Conservation (phyloP, 768 basidiomycete species). For the Amanita phalloides region DNA sequence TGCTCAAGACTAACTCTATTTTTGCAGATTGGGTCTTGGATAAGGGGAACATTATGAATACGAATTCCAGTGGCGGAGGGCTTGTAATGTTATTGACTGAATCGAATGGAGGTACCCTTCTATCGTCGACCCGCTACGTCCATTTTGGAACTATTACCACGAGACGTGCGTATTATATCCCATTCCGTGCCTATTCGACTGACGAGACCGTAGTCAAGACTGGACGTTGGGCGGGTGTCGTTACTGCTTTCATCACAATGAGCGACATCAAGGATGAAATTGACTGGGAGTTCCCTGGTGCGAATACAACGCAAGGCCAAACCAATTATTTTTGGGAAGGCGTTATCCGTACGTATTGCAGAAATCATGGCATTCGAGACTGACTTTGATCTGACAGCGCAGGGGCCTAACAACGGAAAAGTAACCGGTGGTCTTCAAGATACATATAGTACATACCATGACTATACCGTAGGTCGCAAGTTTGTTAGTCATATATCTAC, state of each 20-base stretch:
- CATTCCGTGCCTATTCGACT: background rate
- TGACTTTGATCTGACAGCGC: constrained; percentile 18
- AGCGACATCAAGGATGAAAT: constrained; percentile 77
- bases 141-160: constrained; percentile 74
- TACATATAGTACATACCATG: constrained; percentile 63
- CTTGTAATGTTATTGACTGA: constrained; percentile 60
- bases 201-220: constrained; percentile 48
- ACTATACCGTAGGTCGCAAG: constrained; percentile 49
- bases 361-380: background rate
- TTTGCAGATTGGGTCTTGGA: constrained; percentile 60
- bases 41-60: constrained; percentile 55
- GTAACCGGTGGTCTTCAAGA: constrained; percentile 41
- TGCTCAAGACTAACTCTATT: background rate
- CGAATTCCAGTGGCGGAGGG: constrained; percentile 51
- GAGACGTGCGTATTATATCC: constrained; percentile 27
- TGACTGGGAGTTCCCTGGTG: constrained; percentile 79
- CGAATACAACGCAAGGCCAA: constrained; percentile 52
- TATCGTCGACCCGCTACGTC: constrained; percentile 73
- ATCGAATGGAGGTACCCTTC: constrained; percentile 61
- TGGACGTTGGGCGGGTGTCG: constrained; percentile 69
- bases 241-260: constrained; percentile 84
- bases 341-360: constrained; percentile 40
- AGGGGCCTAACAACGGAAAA: constrained; percentile 34
- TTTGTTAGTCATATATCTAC: background rate
- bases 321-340: constrained; percentile 80